Conservation (phyloP, 306 rosid species). For the Hippophae gyantsensis region DNA sequence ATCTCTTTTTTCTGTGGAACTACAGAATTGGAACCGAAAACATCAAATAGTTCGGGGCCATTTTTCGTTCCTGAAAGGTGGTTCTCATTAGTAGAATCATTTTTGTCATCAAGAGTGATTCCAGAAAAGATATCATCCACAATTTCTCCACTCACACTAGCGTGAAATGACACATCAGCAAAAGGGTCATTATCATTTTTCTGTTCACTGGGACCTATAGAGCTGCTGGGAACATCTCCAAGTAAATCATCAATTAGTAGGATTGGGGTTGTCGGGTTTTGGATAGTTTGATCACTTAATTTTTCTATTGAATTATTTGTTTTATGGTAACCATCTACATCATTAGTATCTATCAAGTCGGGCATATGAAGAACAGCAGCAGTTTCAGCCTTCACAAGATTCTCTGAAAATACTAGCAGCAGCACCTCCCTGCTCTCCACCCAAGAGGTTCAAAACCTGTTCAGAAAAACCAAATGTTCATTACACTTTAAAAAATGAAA, state of each 20-base stretch:
- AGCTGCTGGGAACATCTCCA: slow-evolving; percentile 51
- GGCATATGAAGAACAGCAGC: slow-evolving; percentile 52
- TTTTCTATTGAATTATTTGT: slow-evolving; percentile 24
- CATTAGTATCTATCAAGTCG: slow-evolving; percentile 76
- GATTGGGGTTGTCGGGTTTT: slow-evolving; percentile 34
- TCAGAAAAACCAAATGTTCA: slow-evolving; percentile 20
- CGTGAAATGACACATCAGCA: slow-evolving; percentile 82
- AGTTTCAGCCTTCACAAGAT: slow-evolving; percentile 32
- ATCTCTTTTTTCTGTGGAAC: slow-evolving; percentile 28
- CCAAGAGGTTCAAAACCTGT: slow-evolving; percentile 75
- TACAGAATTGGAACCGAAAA: slow-evolving; percentile 49
- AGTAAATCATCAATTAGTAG: slow-evolving; percentile 78
- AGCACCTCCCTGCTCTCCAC: slow-evolving; percentile 52
- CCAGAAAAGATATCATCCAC: slow-evolving; percentile 79
- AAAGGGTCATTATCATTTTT: slow-evolving; percentile 80
- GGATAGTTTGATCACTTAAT: slow-evolving; percentile 30
- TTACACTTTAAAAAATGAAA: background rate
- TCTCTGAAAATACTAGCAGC: slow-evolving; percentile 38
- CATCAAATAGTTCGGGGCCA: slow-evolving; percentile 52
- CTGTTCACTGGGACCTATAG: slow-evolving; percentile 31
- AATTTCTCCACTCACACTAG: slow-evolving; percentile 43
- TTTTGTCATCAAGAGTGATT: slow-evolving; percentile 57
- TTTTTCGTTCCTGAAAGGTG: slow-evolving; percentile 27
- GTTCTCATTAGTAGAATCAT: slow-evolving; percentile 20
- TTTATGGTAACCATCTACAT: slow-evolving; percentile 36